Percentiles rank a stretch among this genome's conserved stretches.
Conservation (phyloP, 2,329 filamentous ascomycete genomes). For the Pseudogymnoascus sp. region DNA sequence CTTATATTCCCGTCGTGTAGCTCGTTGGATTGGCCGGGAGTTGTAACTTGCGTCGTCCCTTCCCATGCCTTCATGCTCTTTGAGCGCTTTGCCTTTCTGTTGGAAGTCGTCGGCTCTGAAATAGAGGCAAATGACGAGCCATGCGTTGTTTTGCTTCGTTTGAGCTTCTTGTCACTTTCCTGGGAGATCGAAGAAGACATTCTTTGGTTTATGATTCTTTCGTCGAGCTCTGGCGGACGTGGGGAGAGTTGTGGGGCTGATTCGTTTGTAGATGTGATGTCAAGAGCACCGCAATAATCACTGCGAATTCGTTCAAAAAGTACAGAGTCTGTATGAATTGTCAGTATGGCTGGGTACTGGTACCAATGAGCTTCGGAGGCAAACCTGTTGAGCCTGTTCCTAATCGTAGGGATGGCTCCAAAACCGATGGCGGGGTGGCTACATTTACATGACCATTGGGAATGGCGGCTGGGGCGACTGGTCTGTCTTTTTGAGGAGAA, state of each 20-base stretch:
- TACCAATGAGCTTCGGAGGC: background rate
- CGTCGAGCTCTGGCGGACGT: background rate
- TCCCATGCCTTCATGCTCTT: conserved; percentile 10
- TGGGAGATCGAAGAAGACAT: conserved; percentile 10
- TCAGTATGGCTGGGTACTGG: background rate
- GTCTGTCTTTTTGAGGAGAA: background rate
- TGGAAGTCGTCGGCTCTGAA: background rate
- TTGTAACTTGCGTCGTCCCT: conserved; percentile 9
- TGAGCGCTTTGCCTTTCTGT: conserved; percentile 2
- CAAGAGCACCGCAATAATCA: background rate
- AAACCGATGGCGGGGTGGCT: background rate
- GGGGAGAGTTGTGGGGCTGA: background rate
- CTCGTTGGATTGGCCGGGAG: background rate
- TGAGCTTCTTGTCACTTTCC: background rate
- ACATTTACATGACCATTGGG: background rate
- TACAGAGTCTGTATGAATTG: conserved; percentile 5
- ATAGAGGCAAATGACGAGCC: conserved; percentile 6
- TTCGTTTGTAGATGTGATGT: background rate
- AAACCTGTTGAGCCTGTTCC: conserved; percentile 13
- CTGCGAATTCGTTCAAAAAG: conserved; percentile 13
- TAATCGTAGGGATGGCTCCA: background rate
- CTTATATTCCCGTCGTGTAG: background rate
- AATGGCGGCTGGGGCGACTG: background rate
- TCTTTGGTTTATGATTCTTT: conserved; percentile 9
- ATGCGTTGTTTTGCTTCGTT: conserved; percentile 11